Conservation (phyloP, 352 stramenopile species). For the Sclerospora graminicola region DNA sequence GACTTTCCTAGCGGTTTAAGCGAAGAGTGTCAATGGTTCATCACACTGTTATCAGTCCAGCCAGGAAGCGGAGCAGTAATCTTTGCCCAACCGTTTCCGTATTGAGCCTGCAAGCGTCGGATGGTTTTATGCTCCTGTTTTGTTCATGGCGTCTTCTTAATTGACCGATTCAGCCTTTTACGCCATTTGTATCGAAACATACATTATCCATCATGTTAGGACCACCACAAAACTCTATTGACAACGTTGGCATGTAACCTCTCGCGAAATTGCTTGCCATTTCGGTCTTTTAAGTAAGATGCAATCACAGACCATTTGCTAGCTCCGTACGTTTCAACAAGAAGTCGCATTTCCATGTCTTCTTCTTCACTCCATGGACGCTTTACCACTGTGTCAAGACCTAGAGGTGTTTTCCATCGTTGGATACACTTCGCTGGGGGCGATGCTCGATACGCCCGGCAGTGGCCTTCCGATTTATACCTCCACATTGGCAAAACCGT, state of each 20-base stretch:
- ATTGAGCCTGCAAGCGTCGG: conserved; percentile 61
- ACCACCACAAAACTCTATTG: neutral
- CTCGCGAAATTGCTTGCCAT: conserved; percentile 85
- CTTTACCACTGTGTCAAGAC: conserved; percentile 49
- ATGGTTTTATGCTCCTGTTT: conserved; percentile 83
- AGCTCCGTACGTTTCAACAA: conserved; percentile 44
- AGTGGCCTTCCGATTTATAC: conserved; percentile 76
- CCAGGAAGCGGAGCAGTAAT: conserved; percentile 95
- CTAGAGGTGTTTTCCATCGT: conserved; percentile 65
- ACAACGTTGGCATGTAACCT: conserved; percentile 14
- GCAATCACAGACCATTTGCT: conserved; percentile 80
- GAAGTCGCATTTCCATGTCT: conserved; percentile 48
- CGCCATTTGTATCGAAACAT: conserved; percentile 43
- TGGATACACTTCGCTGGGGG: conserved; percentile 44
- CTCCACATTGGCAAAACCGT: conserved; percentile 56
- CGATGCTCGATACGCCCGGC: conserved; percentile 33
- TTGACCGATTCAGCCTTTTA: conserved; percentile 74
- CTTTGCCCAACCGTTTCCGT: conserved; percentile 96
- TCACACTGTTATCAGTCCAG: conserved; percentile 94
- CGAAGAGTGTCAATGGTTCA: conserved; percentile 94
- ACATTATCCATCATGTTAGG: neutral
- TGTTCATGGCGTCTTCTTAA: conserved; percentile 74
- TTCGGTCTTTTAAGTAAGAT: conserved; percentile 67
- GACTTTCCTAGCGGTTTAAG: conserved; percentile 49
- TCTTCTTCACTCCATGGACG: conserved; percentile 52